Conservation (phyloP, 2,329 filamentous ascomycete species). For the Phaeosphaeria sp. region DNA sequence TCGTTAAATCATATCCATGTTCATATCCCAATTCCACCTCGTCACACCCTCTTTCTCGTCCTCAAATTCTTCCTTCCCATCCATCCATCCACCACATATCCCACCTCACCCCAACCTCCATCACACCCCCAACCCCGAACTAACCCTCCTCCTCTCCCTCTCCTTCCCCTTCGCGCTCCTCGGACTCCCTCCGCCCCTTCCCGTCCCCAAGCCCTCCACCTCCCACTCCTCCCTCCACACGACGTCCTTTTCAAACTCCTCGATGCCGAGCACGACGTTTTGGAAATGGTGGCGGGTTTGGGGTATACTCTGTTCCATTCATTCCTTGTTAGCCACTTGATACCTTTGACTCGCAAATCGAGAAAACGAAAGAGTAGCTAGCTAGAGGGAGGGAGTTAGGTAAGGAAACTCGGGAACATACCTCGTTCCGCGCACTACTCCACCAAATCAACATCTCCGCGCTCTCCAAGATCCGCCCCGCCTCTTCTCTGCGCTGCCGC, state of each 20-base stretch:
- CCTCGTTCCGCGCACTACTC: slow-evolving; percentile 41
- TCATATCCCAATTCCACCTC: too few relatives aligned
- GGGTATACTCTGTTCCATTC: slow-evolving; percentile 29
- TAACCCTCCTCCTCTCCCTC: slow-evolving; percentile 19
- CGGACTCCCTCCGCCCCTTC: slow-evolving; percentile 13
- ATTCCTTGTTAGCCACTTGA: too few relatives aligned
- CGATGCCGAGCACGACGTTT: slow-evolving; percentile 39
- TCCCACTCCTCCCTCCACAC: slow-evolving; percentile 30
- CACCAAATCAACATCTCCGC: slow-evolving; percentile 49
- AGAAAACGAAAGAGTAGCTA: too few relatives aligned
- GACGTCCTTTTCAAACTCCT: slow-evolving; percentile 10
- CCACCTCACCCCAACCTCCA: background rate
- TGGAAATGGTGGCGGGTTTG: slow-evolving; percentile 41
- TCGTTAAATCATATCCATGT: background rate
- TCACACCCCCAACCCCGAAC: slow-evolving; percentile 15
- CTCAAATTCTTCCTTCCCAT: too few relatives aligned
- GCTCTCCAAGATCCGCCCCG: slow-evolving; percentile 42
- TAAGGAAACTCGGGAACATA: slow-evolving; percentile 14
- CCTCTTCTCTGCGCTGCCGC: slow-evolving; percentile 37
- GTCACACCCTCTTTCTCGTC: too few relatives aligned
- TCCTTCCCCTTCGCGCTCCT: slow-evolving; percentile 23
- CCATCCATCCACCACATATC: background rate
- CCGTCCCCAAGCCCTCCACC: slow-evolving; percentile 7
- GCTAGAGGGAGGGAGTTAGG: background rate
- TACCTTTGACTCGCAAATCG: background rate